Conservation (phyloP, 2,329 filamentous ascomycete species). For the Pseudodiploospora longispora region DNA sequence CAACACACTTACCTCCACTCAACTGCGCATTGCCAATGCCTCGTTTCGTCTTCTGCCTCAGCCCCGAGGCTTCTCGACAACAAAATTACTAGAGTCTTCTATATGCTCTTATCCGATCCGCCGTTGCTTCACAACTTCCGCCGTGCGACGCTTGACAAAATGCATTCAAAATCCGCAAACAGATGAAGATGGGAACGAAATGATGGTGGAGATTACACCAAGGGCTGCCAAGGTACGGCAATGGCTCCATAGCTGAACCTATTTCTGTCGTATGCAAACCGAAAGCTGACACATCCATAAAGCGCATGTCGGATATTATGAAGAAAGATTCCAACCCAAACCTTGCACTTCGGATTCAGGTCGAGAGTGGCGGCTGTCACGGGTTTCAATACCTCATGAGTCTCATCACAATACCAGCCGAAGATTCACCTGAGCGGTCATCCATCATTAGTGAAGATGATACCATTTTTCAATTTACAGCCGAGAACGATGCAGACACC, state of each 20-base stretch:
- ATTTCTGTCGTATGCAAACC: no score
- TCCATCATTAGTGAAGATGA: slow-evolving; percentile 61
- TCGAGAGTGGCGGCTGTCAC: slow-evolving; percentile 92
- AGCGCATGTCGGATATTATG: slow-evolving; percentile 74
- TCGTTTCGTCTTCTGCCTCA: background rate
- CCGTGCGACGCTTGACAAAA: slow-evolving; percentile 32
- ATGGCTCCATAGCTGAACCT: background rate
- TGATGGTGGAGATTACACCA: slow-evolving; percentile 75
- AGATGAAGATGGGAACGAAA: slow-evolving; percentile 77
- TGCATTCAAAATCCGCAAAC: slow-evolving; percentile 62
- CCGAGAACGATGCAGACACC: slow-evolving; percentile 33
- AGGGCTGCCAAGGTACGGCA: slow-evolving; percentile 66
- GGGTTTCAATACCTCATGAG: slow-evolving; percentile 97
- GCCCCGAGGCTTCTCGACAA: background rate
- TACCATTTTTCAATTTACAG: slow-evolving; percentile 69
- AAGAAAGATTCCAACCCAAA: slow-evolving; percentile 62
- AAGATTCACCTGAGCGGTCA: slow-evolving; percentile 24
- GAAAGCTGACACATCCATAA: background rate
- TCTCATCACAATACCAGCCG: slow-evolving; percentile 54
- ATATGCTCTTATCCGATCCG: slow-evolving; percentile 2
- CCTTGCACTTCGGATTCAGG: slow-evolving; percentile 81
- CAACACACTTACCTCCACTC: slow-evolving; percentile 11
- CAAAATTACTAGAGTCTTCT: background rate
- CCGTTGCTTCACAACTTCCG: slow-evolving; percentile 31
- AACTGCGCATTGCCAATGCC: background rate